Conservation (phyloP, 1,139 yeast species). For the Yamadazyma triangularis region DNA sequence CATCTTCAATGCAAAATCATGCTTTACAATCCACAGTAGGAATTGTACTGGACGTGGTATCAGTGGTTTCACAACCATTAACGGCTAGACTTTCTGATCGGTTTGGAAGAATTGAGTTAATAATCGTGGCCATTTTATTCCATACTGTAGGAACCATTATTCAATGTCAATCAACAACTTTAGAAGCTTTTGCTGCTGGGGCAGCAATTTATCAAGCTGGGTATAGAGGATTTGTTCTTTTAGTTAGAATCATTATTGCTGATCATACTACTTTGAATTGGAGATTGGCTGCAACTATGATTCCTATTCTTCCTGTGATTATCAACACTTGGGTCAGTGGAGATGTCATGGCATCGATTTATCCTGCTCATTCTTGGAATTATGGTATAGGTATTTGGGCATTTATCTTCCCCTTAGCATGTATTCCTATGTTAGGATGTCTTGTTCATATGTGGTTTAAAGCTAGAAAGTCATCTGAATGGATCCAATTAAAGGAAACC, state of each 20-base stretch:
- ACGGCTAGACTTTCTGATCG: slow-evolving; percentile 68
- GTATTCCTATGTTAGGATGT: slow-evolving; percentile 54
- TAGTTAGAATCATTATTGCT: slow-evolving; percentile 54
- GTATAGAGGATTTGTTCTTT: slow-evolving; percentile 57
- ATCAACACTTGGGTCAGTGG: slow-evolving; percentile 78
- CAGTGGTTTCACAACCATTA: slow-evolving; percentile 69
- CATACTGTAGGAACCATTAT: slow-evolving; percentile 69
- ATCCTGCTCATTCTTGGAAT: slow-evolving; percentile 46
- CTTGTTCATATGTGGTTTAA: slow-evolving; percentile 50
- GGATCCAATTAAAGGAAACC: slow-evolving; percentile 24
- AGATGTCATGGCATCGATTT: slow-evolving; percentile 35
- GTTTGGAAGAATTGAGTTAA: slow-evolving; percentile 62
- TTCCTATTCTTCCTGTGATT: slow-evolving; percentile 66
- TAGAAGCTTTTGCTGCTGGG: slow-evolving; percentile 69
- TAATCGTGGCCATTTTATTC: slow-evolving; percentile 50
- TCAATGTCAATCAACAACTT: slow-evolving; percentile 62
- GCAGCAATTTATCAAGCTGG: slow-evolving; percentile 69
- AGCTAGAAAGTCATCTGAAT: slow-evolving; percentile 50
- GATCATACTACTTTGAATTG: slow-evolving; percentile 67
- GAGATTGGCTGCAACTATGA: slow-evolving; percentile 59
- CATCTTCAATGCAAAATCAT: slow-evolving; percentile 52
- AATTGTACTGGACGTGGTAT: slow-evolving; percentile 59
- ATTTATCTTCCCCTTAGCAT: slow-evolving; percentile 61
- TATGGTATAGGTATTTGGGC: slow-evolving; percentile 84
- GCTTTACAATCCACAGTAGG: slow-evolving; percentile 62